Evolutionary conservation across 331 rosid species (phyloP).

Genomic region (Stylosanthes scabra): DNA sequence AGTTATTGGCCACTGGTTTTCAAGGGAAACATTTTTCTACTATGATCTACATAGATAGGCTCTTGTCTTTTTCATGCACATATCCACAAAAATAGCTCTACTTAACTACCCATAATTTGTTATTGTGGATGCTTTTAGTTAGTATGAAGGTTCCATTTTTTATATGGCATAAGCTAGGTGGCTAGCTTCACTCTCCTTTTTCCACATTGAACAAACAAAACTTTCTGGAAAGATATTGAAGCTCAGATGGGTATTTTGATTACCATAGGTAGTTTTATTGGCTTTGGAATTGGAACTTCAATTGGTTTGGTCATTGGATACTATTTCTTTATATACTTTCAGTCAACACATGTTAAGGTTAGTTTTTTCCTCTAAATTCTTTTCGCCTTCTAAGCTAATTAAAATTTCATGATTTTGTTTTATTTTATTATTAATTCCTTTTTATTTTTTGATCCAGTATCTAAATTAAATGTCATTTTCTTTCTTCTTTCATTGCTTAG

Average conservation of each 20-base stretch:
- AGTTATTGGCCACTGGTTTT: no score
- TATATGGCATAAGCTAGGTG: no score
- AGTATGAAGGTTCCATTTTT: no score
- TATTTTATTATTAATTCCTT: slow-evolving; percentile 1
- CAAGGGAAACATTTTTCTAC: no score
- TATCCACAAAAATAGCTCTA: no score
- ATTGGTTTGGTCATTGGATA: slow-evolving; percentile 78
- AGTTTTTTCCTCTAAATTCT: slow-evolving; percentile 22
- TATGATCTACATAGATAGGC: no score
- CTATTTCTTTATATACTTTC: slow-evolving; percentile 80
- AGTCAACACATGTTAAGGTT: slow-evolving; percentile 86
- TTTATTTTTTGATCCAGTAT: neutral
- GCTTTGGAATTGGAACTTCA: slow-evolving; percentile 86
- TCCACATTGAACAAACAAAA: slow-evolving; percentile 21
- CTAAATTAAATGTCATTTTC: neutral
- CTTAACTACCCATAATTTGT: no score
- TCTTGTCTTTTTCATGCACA: no score
- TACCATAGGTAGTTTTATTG: slow-evolving; percentile 55
- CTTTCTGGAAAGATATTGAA: no score
- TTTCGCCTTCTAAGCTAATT: no score
- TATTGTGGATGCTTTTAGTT: no score
- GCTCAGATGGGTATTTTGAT: slow-evolving; percentile 73
- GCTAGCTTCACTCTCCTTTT: neutral
- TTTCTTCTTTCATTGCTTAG: no score
- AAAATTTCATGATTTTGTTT: neutral